Evolutionary conservation across 768 basidiomycete genomes (phyloP).

Genomic region (Lanmaoa pseudosensibilis): DNA sequence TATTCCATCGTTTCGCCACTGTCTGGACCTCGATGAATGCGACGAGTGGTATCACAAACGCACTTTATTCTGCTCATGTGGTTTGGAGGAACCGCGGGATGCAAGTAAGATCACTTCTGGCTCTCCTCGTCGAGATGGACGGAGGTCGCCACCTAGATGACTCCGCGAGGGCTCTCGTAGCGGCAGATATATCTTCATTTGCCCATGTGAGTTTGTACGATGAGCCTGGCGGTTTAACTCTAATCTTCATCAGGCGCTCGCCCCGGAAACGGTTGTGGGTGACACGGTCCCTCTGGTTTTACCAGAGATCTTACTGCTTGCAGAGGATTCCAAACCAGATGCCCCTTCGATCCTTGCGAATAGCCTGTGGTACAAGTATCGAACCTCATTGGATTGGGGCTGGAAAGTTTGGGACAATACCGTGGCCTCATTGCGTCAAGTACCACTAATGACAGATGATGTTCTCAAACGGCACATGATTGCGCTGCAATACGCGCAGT

Average conservation of each 20-base stretch:
- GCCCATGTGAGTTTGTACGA: constrained; percentile 48
- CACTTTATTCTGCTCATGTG: constrained; percentile 63
- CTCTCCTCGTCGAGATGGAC: constrained; percentile 65
- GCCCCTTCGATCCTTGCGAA: constrained; percentile 73
- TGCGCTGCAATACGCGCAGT: constrained; percentile 65
- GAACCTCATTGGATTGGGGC: constrained; percentile 69
- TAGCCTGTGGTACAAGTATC: constrained; percentile 80
- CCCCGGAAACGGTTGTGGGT: constrained; percentile 36
- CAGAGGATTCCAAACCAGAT: constrained; percentile 54
- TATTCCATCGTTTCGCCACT: constrained; percentile 65
- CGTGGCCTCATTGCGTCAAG: constrained; percentile 69
- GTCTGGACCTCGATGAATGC: constrained; percentile 81
- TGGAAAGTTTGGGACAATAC: constrained; percentile 86
- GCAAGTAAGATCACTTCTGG: constrained; percentile 64
- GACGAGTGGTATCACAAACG: constrained; percentile 51
- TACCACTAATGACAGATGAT: constrained; percentile 57
- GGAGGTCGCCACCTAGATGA: constrained; percentile 54
- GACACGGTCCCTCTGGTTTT: constrained; percentile 39
- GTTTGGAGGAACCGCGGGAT: constrained; percentile 63
- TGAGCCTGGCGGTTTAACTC: neutral
- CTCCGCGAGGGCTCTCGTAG: constrained; percentile 57
- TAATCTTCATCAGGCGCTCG: constrained; percentile 37
- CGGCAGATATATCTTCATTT: constrained; percentile 59
- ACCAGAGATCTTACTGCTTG: constrained; percentile 69
- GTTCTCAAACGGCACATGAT: constrained; percentile 46